Evolutionary conservation across 2,329 filamentous ascomycete genomes (phyloP).

Genomic region (Alternaria gansuensis): DNA sequence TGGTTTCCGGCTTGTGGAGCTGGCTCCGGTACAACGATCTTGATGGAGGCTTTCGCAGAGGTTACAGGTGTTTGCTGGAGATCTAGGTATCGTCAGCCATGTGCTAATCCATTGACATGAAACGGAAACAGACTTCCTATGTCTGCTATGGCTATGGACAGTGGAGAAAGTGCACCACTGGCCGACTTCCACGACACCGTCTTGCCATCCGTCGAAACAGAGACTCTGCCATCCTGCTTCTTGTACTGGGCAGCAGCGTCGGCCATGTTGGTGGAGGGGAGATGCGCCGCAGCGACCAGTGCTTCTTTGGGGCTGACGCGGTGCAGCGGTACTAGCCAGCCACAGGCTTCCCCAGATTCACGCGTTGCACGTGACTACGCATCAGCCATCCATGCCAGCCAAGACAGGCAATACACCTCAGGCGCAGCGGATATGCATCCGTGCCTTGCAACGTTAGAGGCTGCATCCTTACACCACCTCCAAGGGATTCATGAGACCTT

Average conservation of each 20-base stretch:
- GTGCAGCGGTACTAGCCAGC: constrained; percentile 17
- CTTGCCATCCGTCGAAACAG: constrained; percentile 75
- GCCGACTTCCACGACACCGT: constrained; percentile 83
- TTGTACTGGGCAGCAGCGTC: constrained; percentile 71
- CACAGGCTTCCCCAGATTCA: constrained; percentile 28
- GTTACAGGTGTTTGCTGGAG: constrained; percentile 92
- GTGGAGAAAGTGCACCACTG: constrained; percentile 66
- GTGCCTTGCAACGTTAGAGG: constrained; percentile 13
- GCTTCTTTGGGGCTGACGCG: constrained; percentile 14
- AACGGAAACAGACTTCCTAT: constrained; percentile 77
- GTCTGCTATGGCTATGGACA: constrained; percentile 75
- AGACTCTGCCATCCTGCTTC: constrained; percentile 90
- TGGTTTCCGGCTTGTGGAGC: constrained; percentile 72
- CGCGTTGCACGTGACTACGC: constrained; percentile 24
- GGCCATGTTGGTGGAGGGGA: constrained; percentile 44
- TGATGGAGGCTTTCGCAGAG: constrained; percentile 91
- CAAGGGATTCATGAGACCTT: too few relatives aligned
- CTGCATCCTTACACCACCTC: constrained; percentile 12
- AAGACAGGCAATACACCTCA: constrained; percentile 13
- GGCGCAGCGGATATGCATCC: constrained; percentile 30
- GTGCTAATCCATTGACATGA: constrained; percentile 11
- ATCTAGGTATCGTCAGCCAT: constrained; percentile 62
- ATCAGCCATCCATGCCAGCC: constrained; percentile 9
- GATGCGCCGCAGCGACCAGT: background rate
- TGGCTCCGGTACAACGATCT: constrained; percentile 79